Evolutionary conservation across 495 filamentous ascomycete genomes (phyloP), one percentile per base, ranked within the genome.

Genomic region (Aspergillus hancockii): DNA sequence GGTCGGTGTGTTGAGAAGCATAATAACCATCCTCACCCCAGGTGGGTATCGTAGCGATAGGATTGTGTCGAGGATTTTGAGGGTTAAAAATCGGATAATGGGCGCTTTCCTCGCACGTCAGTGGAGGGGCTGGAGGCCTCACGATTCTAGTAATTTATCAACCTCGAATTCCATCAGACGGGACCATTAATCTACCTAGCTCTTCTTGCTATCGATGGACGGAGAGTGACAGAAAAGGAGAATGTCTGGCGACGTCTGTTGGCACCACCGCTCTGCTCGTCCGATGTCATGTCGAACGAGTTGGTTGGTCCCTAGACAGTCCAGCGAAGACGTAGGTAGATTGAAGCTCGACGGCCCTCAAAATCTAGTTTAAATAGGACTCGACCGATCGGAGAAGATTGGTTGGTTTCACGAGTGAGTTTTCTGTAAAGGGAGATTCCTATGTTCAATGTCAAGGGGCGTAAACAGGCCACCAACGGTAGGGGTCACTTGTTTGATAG

Each of bases 31-130:
- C 56, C 13, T 58, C 53, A 9, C 52, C 22, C 53, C 58, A 66
- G 1, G 54, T 19, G 9, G 49, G 41, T 10, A 21, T 18, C 3
- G 49, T 18, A 14, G 32, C 19, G 8, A 65, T 22, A 21, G 75
- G 72, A 32, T 74, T 76, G 40, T 78, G 75, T 22, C 69, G 61
- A 57, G 71, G 72, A 32, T 76, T 66, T 25, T 58, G 58, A 21
- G 73, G 70, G 50, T 76, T 62, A 50, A 71, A 78, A 10, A 78
- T 53, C 1, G 75, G 75, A 53, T 76, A 78, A 49, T 74, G 69
- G 21, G 55, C 52, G 47, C 55, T 73, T 58, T 76, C 72, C 18
- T 68, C 63, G 34, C 71, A 76, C 3, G 64, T 63, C 36, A 64
- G 69, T 25, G 61, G 49, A 36, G 64, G 45, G 18, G 52, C 54